Base-by-base conservation (phyloP, 305 asterid species). In the Fraxinus greggii region DNA sequence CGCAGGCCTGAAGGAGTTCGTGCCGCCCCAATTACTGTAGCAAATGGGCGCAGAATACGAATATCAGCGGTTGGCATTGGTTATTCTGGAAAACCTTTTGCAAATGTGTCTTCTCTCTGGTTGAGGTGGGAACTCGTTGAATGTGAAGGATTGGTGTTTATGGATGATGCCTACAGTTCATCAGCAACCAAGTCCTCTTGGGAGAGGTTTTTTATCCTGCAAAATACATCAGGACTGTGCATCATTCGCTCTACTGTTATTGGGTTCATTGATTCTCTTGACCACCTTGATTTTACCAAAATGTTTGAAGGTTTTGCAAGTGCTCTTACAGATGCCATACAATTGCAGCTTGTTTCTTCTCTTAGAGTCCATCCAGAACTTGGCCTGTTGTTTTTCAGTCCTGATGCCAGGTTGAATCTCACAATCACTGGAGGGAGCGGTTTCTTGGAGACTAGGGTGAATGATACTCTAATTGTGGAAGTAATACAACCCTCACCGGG, bases 391-490 rank as follows among this genome's bases (percentile, higher is more conserved):
- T 93, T 85, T 87, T 90, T 90, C 90, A 90, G 88, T 84, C 87
- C 89, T 17, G 91, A 91, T 79, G 95, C 97, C 70, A 88, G 84
- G 87, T 80, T 92, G 88, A 93, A 92, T 84, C 92, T 95, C 84
- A 91, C 95, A 72, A 87, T 95, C 82, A 84, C 87, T 54, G 99
- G 99, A 35, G 99, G 99, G 84, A 95, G 97, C 86, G 90, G 95
- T 77, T 90, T 83, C 72, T 76, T 92, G 83, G 93, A 93, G 67
- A 85, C 94, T 19, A 73, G 70, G 77, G 92, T 95, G 33, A 95
- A 95, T 79, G 91, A 93, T 77, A 91, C 92, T 23, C 91, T 83
- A 75, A 70, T 92, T 54, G 82, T 95, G 75, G 89, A 92, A 78
- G 87, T 91, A 76, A 77, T 88, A 74, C 89, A 89, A 81, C 88